These are phyloP conservation scores for Anastatica hierochuntica DNA, from an alignment of 345 rosid genomes.

Conservation along the genomic window DNA sequence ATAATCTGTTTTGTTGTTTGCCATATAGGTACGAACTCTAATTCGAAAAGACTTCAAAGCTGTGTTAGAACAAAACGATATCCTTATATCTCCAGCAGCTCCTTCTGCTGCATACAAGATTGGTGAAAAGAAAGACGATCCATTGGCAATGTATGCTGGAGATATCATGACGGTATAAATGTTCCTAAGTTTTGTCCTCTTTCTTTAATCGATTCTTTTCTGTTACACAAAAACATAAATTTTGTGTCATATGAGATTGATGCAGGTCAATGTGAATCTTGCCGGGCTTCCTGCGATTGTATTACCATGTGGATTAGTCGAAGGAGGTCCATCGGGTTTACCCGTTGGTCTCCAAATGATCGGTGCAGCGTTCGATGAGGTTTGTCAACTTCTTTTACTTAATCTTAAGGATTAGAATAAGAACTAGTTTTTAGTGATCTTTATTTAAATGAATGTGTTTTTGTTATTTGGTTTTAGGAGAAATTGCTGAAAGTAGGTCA, in stretches of 20 bases:
- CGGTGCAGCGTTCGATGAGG: conserved; percentile 89
- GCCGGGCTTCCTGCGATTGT: conserved; percentile 90
- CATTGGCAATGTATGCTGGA: conserved; percentile 90
- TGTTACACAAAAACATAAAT: too few relatives aligned
- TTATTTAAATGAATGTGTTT: not conserved
- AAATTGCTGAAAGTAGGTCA: conserved; percentile 68
- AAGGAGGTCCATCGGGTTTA: conserved; percentile 58
- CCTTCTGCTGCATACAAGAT: conserved; percentile 88
- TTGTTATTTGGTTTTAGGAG: conserved; percentile 35
- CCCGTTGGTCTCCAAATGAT: conserved; percentile 96
- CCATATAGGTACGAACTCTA: conserved; percentile 69
- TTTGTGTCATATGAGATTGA: conserved; percentile 7
- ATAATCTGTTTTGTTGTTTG: not conserved
- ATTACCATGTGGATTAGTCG: conserved; percentile 83
- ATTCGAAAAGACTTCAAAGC: conserved; percentile 58
- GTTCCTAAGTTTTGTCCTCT: not conserved
- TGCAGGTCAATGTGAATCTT: conserved; percentile 86
- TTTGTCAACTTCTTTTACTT: conserved; percentile 12
- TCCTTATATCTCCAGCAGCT: conserved; percentile 87
- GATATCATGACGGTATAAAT: conserved; percentile 79
- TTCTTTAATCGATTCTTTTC: not conserved
- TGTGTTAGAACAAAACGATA: conserved; percentile 62
- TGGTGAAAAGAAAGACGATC: conserved; percentile 92
- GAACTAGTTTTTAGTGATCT: not conserved
- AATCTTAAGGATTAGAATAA: not conserved